These are phyloP conservation scores for Aspergillus sojae DNA, from an alignment of 2,329 filamentous ascomycete species.

Conservation along the genomic window DNA sequence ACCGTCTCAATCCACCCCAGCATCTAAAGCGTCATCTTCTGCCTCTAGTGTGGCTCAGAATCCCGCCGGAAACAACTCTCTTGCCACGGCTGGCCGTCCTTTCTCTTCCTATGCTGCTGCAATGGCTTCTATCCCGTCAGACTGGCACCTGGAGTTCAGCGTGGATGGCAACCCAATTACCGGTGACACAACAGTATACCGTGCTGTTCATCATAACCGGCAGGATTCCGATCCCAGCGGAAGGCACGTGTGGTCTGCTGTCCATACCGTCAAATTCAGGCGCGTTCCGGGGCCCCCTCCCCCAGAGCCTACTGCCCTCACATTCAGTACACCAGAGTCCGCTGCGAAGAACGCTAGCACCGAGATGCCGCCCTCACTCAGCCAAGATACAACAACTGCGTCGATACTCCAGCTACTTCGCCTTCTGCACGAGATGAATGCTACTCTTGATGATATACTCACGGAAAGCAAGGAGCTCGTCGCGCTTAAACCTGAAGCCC, in stretches of 20 bases:
- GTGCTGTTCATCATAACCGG: conserved; percentile 79
- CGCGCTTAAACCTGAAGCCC: conserved; percentile 75
- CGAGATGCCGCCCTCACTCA: conserved; percentile 75
- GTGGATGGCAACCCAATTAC: conserved; percentile 80
- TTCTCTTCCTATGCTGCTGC: conserved; percentile 81
- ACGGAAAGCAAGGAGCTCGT: conserved; percentile 73
- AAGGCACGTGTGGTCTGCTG: conserved; percentile 83
- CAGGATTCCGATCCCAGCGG: conserved; percentile 61
- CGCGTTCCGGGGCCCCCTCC: conserved; percentile 82
- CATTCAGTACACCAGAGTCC: conserved; percentile 54
- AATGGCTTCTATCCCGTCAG: conserved; percentile 76
- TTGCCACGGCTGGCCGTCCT: conserved; percentile 59
- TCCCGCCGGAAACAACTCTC: conserved; percentile 40
- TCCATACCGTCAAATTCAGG: conserved; percentile 90
- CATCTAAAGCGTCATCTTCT: conserved; percentile 45
- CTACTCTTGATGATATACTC: conserved; percentile 88
- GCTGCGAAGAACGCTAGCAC: conserved; percentile 57
- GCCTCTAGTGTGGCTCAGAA: conserved; percentile 26
- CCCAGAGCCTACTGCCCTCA: conserved; percentile 66
- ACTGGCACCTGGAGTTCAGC: conserved; percentile 97
- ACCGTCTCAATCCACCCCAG: conserved; percentile 65
- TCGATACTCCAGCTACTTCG: conserved; percentile 86
- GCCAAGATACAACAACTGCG: conserved; percentile 80
- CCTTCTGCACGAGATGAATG: conserved; percentile 88
- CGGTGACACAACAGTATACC: conserved; percentile 94